Percentiles rank a stretch among this genome's conserved stretches.
Conservation (phyloP, 129 eudicot genomes). For the Oenanthe sinensis region DNA sequence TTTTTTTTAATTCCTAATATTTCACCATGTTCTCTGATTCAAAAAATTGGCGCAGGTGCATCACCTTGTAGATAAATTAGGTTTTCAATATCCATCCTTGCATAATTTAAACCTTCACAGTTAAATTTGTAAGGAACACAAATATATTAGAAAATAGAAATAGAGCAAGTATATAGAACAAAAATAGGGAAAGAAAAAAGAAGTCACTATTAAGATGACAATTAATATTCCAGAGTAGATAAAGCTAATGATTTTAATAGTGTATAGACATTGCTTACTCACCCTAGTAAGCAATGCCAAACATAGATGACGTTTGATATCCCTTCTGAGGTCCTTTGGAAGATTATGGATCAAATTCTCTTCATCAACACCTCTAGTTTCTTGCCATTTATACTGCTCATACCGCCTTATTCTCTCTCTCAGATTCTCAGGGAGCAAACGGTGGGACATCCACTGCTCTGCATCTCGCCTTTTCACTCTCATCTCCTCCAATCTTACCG, state of each 20-base stretch:
- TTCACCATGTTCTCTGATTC: background rate
- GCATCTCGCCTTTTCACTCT: constrained; percentile 93
- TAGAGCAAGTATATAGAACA: background rate
- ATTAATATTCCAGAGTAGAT: background rate
- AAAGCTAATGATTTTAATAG: background rate
- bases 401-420: constrained; percentile 91
- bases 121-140: background rate
- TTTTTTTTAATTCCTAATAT: too few species aligned
- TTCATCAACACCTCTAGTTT: constrained; percentile 97
- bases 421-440: constrained; percentile 73
- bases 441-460: constrained; percentile 98
- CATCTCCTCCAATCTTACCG: constrained; percentile 86
- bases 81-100: background rate
- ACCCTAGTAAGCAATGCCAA: constrained; percentile 76
- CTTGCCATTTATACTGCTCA: constrained; percentile 98
- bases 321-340: constrained; percentile 96
- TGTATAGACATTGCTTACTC: constrained; percentile 21
- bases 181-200: background rate
- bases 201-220: background rate
- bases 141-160: too few species aligned
- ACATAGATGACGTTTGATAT: constrained; percentile 95
- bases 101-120: background rate
- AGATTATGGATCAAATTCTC: constrained; percentile 69
- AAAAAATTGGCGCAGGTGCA: background rate
- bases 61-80: background rate